Base-by-base conservation (phyloP, 1,139 yeast genomes). In the Scheffersomyces cryptocercus region DNA sequence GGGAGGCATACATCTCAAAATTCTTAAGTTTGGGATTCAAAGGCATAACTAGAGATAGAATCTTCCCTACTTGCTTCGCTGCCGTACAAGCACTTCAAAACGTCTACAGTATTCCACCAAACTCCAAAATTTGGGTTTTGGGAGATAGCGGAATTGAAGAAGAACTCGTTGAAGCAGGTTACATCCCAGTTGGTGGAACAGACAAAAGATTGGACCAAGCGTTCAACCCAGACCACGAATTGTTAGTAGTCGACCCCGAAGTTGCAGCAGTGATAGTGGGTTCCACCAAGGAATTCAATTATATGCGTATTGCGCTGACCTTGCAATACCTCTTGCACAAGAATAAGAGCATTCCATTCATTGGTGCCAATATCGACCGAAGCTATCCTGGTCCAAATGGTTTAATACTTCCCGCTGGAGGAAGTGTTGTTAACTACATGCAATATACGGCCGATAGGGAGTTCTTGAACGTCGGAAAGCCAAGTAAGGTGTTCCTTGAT, bases 91-190 rank as follows among this genome's bases (percentile, higher is more conserved):
- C 57, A 24, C 49, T 69, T 28, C 54, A 53, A 35, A 58, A 58
- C 16, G 55, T 49, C 9, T 48, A 64, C 33, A 55, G 60, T 4
- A 53, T 71, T 6, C 64, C 65, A 11, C 36, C 28, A 6, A 52
- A 51, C 1, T 58, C 71, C 33, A 91, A 90, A 61, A 82, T 90
- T 11, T 85, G 95, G 84, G 88, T 90, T 1, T 70, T 90, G 42
- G 98, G 98, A 32, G 96, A 88, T 58, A 54, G 68, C 12, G 98
- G 98, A 7, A 81, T 91, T 41, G 85, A 80, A 50, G 82, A 82
- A 39, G 98, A 91, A 58, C 70, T 91, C 41, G 62, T 61, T 28
- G 81, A 78, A 40, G 75, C 77, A 48, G 97, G 97, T 0, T 86
- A 84, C 56, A 65, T 75, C 15, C 78, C 85, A 1, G 54, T 87